phyloP scores from a whole-genome alignment of 2,329 filamentous ascomycete species.

The Ophiostoma ulmi region DNA sequence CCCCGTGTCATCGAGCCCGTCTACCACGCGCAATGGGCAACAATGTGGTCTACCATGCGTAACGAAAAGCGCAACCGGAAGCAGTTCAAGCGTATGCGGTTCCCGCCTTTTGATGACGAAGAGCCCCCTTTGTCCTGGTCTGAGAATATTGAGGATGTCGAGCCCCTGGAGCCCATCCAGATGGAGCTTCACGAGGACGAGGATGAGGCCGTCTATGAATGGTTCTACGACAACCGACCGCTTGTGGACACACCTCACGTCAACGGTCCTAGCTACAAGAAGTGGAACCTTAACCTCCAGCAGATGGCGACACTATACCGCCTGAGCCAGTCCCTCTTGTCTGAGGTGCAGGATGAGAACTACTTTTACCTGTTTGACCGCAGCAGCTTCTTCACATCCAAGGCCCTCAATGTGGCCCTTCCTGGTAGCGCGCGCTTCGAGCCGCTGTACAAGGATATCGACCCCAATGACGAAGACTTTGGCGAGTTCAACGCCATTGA shows the following conservation, averaged over 20 bases:
- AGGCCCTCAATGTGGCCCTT: constrained; percentile 93
- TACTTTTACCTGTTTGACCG: constrained; percentile 97
- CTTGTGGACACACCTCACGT: constrained; percentile 88
- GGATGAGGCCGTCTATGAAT: constrained; percentile 85
- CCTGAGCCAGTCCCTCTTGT: constrained; percentile 82
- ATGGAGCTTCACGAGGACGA: constrained; percentile 96
- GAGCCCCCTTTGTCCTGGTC: constrained; percentile 97
- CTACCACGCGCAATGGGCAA: constrained; percentile 97
- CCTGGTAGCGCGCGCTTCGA: constrained; percentile 97
- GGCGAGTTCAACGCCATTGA: constrained; percentile 99
- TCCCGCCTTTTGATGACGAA: constrained; percentile 97
- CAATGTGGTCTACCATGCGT: constrained; percentile 98
- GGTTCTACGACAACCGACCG: constrained; percentile 94
- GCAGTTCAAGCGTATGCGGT: constrained; percentile 98
- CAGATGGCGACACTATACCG: constrained; percentile 97
- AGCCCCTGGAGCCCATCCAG: constrained; percentile 94
- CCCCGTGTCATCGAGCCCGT: constrained; percentile 96
- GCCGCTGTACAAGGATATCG: constrained; percentile 95
- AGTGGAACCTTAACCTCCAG: constrained; percentile 84
- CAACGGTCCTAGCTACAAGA: constrained; percentile 94
- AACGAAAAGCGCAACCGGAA: constrained; percentile 94
- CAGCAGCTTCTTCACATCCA: constrained; percentile 91
- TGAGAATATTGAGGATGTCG: constrained; percentile 97
- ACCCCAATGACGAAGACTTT: constrained; percentile 98
- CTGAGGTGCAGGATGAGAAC: constrained; percentile 90